Evolutionary conservation across 345 rosid genomes (phyloP), one percentile per base, ranked within the genome.

Genomic region (Alliaria petiolata): DNA sequence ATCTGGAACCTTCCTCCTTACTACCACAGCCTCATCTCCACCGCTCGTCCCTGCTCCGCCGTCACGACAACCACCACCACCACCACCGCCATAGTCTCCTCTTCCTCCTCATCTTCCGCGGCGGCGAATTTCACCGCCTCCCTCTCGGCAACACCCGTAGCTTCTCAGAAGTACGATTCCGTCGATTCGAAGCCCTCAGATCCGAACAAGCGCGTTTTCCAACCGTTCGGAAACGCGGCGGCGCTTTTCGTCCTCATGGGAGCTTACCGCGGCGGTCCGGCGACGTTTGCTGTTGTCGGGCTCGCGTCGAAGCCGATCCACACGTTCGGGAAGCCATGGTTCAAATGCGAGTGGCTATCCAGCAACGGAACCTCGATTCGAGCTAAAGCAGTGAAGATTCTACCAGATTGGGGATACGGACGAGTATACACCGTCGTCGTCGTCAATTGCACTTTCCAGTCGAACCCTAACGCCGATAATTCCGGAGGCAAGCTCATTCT

Each of bases 341-440:
- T 76, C 70, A 84, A 89, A 42, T 92, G 98, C 71, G 95, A 86
- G 82, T 92, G 98, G 98, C 14, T 89, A 76, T 80, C 89, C 10
- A 80, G 50, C 76, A 84, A 83, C 26, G 88, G 87, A 25, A 69
- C 89, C 6, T 70, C 89, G 26, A 14, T 69, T 44, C 81, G 86
- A 43, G 84, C 92, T 53, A 84, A 87, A 69, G 96, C 92, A 20
- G 79, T 71, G 28, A 92, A 86, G 70, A 85, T 86, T 69, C 84
- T 92, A 2, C 96, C 93, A 0, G 98, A 91, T 72, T 91, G 97
- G 97, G 97, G 96, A 1, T 91, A 89, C 43, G 96, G 96, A 20
- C 85, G 90, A 9, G 90, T 87, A n/a, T 92, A 89, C 85, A 92
- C 98, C 6, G 96, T 85, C 51, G 88, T 86, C 11, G 89, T 92